phyloP scores from a whole-genome alignment of 768 basidiomycete genomes.

The Tricholoma hemisulphureum region DNA sequence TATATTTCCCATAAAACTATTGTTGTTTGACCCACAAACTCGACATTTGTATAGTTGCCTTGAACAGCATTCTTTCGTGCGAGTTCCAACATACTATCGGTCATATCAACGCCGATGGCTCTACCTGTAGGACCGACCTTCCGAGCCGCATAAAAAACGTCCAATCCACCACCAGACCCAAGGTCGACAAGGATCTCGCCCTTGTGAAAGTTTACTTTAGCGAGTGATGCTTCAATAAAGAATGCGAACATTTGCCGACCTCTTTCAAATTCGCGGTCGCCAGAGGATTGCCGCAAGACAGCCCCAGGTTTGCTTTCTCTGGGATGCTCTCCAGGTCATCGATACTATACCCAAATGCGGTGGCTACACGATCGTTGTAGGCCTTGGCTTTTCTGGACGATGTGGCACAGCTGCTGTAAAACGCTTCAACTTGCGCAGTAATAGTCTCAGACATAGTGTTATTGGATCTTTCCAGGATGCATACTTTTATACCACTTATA shows the following conservation, averaged over 20 bases:
- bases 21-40: neutral
- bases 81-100: neutral
- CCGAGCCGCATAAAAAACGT: conserved; percentile 51
- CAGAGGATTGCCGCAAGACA: conserved; percentile 56
- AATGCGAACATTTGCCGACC: conserved; percentile 24
- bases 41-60: neutral
- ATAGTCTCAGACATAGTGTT: neutral
- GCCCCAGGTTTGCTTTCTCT: conserved; percentile 44
- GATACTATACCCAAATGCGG: conserved; percentile 47
- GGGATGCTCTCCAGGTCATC: conserved; percentile 45
- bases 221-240: neutral
- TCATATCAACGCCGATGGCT: conserved; percentile 47
- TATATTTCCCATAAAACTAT: neutral
- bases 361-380: conserved; percentile 26
- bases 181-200: conserved; percentile 58
- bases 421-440: neutral
- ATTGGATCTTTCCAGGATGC: too few species aligned
- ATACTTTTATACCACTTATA: too few species aligned
- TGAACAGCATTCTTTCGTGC: neutral
- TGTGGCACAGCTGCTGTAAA: neutral
- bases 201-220: conserved; percentile 28
- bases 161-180: conserved; percentile 56
- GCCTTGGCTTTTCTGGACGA: conserved; percentile 6
- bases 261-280: conserved; percentile 44
- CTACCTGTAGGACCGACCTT: conserved; percentile 49